These are phyloP conservation scores for Eucalyptus camaldulensis DNA, from an alignment of 345 rosid genomes.

Conservation along the genomic window DNA sequence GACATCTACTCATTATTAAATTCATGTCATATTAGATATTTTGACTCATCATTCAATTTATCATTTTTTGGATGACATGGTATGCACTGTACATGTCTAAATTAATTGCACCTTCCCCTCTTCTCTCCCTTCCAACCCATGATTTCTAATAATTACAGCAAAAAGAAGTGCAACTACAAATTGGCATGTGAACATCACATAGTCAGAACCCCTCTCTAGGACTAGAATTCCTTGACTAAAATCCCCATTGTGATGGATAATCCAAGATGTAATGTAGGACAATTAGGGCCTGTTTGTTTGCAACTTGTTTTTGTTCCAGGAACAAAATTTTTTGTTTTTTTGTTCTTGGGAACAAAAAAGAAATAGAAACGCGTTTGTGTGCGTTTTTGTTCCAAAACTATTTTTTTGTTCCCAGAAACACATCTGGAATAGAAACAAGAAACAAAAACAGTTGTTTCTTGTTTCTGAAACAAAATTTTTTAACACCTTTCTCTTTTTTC, in stretches of 20 bases:
- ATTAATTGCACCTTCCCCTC: neutral
- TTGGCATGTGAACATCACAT: neutral
- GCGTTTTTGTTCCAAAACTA: too few relatives aligned
- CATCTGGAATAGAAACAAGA: too few relatives aligned
- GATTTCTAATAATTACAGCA: neutral
- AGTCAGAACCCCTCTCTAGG: neutral
- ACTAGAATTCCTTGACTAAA: neutral
- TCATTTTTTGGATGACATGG: neutral
- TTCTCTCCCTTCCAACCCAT: neutral
- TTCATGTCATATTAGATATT: neutral
- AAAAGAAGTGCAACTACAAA: neutral
- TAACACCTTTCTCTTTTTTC: too few relatives aligned
- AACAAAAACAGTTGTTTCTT: too few relatives aligned
- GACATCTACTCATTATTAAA: neutral
- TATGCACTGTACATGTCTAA: neutral
- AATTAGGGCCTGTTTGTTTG: neutral
- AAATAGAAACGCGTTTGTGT: too few relatives aligned
- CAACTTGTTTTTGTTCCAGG: too few relatives aligned
- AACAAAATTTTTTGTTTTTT: too few relatives aligned
- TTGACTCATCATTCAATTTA: neutral
- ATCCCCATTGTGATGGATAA: neutral
- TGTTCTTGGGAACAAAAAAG: too few relatives aligned
- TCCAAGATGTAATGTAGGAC: neutral
- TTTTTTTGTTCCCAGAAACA: too few relatives aligned
- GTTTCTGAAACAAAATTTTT: too few relatives aligned